Evolutionary conservation across 148 eudicot genomes (phyloP), one percentile per base, ranked within the genome.

Genomic region (Mesembryanthemum crystallinum): DNA sequence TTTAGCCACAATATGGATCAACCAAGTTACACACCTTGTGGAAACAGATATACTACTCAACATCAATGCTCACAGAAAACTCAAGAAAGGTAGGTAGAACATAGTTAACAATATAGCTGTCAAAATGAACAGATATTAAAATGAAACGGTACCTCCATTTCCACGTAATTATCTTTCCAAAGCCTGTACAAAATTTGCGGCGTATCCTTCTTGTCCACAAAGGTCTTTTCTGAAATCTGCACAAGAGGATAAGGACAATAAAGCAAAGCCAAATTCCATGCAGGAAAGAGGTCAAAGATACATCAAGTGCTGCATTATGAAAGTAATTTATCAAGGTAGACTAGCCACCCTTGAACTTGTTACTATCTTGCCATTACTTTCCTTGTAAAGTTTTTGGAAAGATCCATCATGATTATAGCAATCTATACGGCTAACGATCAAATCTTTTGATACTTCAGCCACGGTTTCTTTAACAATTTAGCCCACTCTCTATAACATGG

Each of bases 151-250:
- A 92, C 96, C 99, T 95, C 91, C 96, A 92, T 86, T 55, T 89
- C 84, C 79, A 95, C 70, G 72, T 71, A 90, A 69, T 85, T 86
- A 79, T 92, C 99, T 75, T 87, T 86, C 99, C 99, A 95, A 32
- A 92, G 86, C 85, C 73, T 83, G 72, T 73, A 87, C 57, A 95
- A 83, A 78, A 85, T 86, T 83, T 71, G 77, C 75, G 85, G 70
- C n/a, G 96, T 80, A 68, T 79, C 92, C 84, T 90, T 95, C 92
- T 91, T 92, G 24, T 92, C 97, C 75, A 91, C 87, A 78, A 95
- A 89, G 73, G 87, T 83, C 30, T 80, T 62, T 27, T 84, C 89
- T n/a, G 99, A 82, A 78, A 90, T 89, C 99, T 95, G 76, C 69
- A 81, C 28, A 17, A 32, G 25, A 14, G 17, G 49, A 60, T 45